Conservation (phyloP, 2,329 filamentous ascomycete species). For the Diaporthe sp. region DNA sequence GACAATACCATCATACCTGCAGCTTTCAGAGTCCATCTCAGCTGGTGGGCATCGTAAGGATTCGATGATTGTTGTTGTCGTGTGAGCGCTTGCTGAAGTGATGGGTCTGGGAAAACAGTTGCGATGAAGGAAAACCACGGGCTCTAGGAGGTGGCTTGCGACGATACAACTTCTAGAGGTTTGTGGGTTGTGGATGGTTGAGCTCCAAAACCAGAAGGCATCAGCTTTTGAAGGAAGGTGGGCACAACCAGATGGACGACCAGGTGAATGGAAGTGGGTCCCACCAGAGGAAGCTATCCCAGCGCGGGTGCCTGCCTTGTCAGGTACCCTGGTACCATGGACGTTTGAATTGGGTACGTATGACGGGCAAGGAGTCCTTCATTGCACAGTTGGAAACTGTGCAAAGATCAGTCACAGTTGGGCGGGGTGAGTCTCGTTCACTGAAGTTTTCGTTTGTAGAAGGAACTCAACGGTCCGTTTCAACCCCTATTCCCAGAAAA, state of each 20-base stretch:
- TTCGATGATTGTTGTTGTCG: background rate
- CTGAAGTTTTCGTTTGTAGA: too few relatives aligned
- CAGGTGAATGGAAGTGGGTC: background rate
- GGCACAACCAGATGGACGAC: too few relatives aligned
- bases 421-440: background rate
- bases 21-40: background rate
- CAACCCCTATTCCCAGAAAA: background rate
- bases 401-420: background rate
- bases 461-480: too few relatives aligned
- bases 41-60: background rate
- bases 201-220: background rate
- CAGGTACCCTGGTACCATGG: background rate
- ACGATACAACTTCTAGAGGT: background rate
- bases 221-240: background rate
- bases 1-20: background rate
- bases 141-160: background rate
- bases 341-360: background rate
- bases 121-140: background rate
- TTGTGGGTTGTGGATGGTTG: background rate
- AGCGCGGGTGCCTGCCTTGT: background rate
- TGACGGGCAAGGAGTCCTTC: background rate
- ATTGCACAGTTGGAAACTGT: background rate
- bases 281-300: background rate
- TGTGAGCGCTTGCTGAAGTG: background rate
- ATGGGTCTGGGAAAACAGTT: background rate